A percentile compares a stretch with the other conserved stretches of the same genome.
These are phyloP conservation scores for Malassezia brasiliensis DNA, from an alignment of 1,284 basidiomycete species.

Conservation along the genomic window DNA sequence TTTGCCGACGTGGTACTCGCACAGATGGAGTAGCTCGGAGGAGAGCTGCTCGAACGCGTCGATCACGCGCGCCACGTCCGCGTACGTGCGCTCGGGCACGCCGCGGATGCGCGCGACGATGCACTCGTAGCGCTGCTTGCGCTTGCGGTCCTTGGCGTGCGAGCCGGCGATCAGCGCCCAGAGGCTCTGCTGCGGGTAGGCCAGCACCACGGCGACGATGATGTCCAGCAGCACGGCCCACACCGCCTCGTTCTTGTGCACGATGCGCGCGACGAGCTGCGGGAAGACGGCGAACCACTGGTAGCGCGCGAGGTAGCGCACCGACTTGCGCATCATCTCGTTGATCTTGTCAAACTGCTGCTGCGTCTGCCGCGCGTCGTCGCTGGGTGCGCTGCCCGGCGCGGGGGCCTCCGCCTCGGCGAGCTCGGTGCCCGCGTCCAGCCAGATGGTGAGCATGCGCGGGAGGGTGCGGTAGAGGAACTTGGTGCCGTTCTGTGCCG, in stretches of 20 bases:
- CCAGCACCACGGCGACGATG: conserved; percentile 64
- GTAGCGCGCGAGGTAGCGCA: conserved; percentile 65
- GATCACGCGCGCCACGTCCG: conserved; percentile 28
- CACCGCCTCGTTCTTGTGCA: conserved; percentile 65
- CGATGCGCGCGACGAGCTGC: conserved; percentile 89
- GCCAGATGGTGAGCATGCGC: conserved; percentile 85
- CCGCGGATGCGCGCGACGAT: conserved; percentile 53
- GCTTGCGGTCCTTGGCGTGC: conserved; percentile 65
- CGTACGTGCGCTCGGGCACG: conserved; percentile 18
- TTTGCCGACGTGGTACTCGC: conserved; percentile 32
- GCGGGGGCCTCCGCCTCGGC: conserved; percentile 2
- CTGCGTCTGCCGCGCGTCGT: conserved; percentile 22
- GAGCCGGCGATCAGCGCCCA: conserved; percentile 87
- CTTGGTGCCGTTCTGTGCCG: conserved; percentile 77
- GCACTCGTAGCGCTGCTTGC: conserved; percentile 58
- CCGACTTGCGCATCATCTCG: conserved; percentile 55
- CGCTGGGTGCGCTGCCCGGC: background rate
- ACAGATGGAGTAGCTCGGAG: conserved; percentile 39
- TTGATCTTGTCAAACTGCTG: conserved; percentile 34
- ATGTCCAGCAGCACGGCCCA: conserved; percentile 61
- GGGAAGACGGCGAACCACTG: conserved; percentile 88
- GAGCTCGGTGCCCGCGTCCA: conserved; percentile 70
- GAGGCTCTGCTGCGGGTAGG: conserved; percentile 81
- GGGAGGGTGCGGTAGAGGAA: conserved; percentile 95
- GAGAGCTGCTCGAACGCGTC: conserved; percentile 35